These are phyloP conservation scores for Ophiocordyceps camponoti-saundersi DNA, from an alignment of 2,329 filamentous ascomycete species.

Conservation along the genomic window DNA sequence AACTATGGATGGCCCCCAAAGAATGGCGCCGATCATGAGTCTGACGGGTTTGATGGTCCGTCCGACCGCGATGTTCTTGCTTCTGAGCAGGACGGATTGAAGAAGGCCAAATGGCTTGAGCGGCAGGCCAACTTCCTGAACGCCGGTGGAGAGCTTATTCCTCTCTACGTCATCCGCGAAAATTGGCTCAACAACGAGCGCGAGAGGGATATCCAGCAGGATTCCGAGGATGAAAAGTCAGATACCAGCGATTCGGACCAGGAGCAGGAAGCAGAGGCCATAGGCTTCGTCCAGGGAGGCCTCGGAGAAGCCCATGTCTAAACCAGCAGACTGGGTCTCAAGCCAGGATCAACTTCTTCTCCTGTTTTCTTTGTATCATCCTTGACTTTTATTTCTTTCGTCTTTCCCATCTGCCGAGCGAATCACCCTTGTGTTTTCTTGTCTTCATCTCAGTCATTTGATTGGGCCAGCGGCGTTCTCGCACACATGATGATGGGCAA, in stretches of 20 bases:
- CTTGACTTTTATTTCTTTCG: neutral
- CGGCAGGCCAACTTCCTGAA: slow-evolving; percentile 27
- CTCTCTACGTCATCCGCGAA: slow-evolving; percentile 17
- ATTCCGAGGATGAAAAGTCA: neutral
- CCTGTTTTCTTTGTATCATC: neutral
- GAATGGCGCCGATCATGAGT: slow-evolving; percentile 5
- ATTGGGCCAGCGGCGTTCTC: neutral
- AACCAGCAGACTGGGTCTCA: neutral
- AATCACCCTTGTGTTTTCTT: no score
- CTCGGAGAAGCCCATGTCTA: neutral
- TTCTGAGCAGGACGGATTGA: slow-evolving; percentile 15
- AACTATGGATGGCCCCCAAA: slow-evolving; percentile 4
- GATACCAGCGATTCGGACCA: neutral
- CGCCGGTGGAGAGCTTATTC: slow-evolving; percentile 22
- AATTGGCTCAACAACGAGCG: slow-evolving; percentile 15
- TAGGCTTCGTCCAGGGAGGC: neutral
- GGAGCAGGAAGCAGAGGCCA: neutral
- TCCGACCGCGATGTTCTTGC: slow-evolving; percentile 19
- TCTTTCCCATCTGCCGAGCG: neutral
- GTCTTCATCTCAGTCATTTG: neutral
- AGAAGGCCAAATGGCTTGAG: slow-evolving; percentile 19
- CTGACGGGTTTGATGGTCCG: slow-evolving; percentile 10
- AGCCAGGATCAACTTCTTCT: neutral
- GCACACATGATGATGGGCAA: neutral
- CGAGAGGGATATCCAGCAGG: no score